Percentiles rank a stretch among this genome's conserved stretches.
Conservation (phyloP, 2,329 filamentous ascomycete species). For the Aspergillus unguis region DNA sequence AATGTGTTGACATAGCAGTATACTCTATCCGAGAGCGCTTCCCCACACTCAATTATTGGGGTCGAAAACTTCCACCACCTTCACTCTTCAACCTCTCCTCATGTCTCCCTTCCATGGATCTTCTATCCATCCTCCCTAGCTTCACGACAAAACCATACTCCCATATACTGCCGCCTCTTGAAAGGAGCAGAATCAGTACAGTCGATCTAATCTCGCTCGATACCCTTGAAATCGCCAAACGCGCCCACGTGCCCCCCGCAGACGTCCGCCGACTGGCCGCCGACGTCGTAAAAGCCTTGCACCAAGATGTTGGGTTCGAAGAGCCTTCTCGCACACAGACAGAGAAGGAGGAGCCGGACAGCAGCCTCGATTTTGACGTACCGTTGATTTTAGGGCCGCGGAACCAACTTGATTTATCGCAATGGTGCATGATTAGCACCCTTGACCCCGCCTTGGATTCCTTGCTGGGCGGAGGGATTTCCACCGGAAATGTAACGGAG, state of each 20-base stretch:
- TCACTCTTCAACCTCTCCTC: background rate
- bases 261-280: slow-evolving; percentile 73
- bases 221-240: slow-evolving; percentile 75
- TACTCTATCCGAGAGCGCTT: no score
- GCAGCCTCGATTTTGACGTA: slow-evolving; percentile 22
- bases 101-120: slow-evolving; percentile 54
- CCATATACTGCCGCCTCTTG: slow-evolving; percentile 73
- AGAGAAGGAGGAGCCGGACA: slow-evolving; percentile 18
- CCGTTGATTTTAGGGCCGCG: slow-evolving; percentile 19
- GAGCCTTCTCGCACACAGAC: slow-evolving; percentile 9
- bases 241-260: slow-evolving; percentile 74
- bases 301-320: slow-evolving; percentile 56
- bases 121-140: slow-evolving; percentile 74
- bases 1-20: no score
- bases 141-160: slow-evolving; percentile 70
- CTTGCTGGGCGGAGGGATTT: slow-evolving; percentile 73
- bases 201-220: slow-evolving; percentile 84
- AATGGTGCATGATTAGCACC: slow-evolving; percentile 69
- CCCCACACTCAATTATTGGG: no score
- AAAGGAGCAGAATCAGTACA: slow-evolving; percentile 72
- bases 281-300: slow-evolving; percentile 65
- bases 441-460: slow-evolving; percentile 71
- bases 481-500: slow-evolving; percentile 78
- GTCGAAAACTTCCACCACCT: no score
- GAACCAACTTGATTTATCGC: slow-evolving; percentile 31